Base-by-base conservation (phyloP, 805 yeast genomes). In the Torulaspora quercuum region DNA sequence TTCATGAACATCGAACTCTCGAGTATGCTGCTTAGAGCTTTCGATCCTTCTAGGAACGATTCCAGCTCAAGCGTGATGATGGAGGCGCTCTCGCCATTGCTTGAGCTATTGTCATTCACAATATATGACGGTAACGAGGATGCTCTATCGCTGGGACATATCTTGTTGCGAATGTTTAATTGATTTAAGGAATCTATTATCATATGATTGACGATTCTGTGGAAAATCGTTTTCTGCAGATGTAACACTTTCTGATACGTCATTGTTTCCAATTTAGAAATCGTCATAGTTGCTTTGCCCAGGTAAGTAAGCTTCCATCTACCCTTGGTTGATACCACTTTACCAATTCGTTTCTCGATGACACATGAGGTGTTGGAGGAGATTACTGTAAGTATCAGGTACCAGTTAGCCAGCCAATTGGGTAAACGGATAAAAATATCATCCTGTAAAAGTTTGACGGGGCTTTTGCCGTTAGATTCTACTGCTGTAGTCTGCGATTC, bases 351-450 rank as follows among this genome's bases (percentile, higher is more conserved):
- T 32, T 57, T 53, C 29, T 59, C 61, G 19, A 61, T 50, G 8
- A 56, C 39, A 30, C 64, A 58, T 4, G 61, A 48, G 7, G 57
- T 45, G 11, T 55, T 48, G 2, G 64, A 58, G 3, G 62, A 56
- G 6, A 59, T 48, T n/a, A 57, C 50, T 2, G 63, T 52, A 15
- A 60, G 42, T 9, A 61, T 53, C 21, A 61, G 36, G 38, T 56
- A 61, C 66, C 66, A 61, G 37, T 57, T 56, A 5, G 52, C 47
- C 6, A 64, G 65, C 66, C 66, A 61, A 15, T 50, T 53, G 6
- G 60, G 57, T 37, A 61, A 34, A 23, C 59, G 52, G 6, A 60
- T 52, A 31, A 58, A 60, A 3, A 58, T 29, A 29, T 57, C 64
- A 18, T 53, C 52, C 29, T 53, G 55, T 33, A 55, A 40, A 2